These are phyloP conservation scores for Aspergillus fumigatiaffinis DNA, from an alignment of 2,329 filamentous ascomycete species.

Conservation along the genomic window DNA sequence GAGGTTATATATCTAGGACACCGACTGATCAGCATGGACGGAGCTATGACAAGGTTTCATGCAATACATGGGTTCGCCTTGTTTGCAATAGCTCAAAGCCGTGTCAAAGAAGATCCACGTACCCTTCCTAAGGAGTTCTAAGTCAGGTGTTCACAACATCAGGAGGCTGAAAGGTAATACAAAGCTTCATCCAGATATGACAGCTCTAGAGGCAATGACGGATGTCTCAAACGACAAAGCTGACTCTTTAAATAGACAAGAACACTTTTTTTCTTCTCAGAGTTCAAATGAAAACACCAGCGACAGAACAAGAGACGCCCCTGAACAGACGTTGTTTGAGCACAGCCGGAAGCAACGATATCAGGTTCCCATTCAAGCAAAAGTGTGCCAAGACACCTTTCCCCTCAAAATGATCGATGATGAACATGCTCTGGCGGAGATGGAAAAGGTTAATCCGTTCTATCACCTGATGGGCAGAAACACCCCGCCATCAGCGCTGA, in stretches of 20 bases:
- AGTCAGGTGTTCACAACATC: constrained; percentile 5
- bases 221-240: background rate
- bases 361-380: constrained; percentile 9
- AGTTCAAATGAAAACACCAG: background rate
- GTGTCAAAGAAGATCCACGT: background rate
- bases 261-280: background rate
- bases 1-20: constrained; percentile 16
- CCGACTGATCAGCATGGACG: constrained; percentile 10
- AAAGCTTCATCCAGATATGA: constrained; percentile 10
- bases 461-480: constrained; percentile 24
- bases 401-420: constrained; percentile 16
- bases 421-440: constrained; percentile 19
- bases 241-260: background rate
- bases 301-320: background rate
- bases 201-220: constrained; percentile 1
- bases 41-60: constrained; percentile 3
- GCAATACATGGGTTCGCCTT: constrained; percentile 3
- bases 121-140: constrained; percentile 13
- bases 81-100: background rate
- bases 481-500: constrained; percentile 21
- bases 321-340: constrained; percentile 3
- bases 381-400: constrained; percentile 20
- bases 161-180: constrained; percentile 6
- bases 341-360: constrained; percentile 9
- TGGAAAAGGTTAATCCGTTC: constrained; percentile 18